phyloP scores from a whole-genome alignment of 2,329 filamentous ascomycete genomes.

The Colletotrichum sp. region DNA sequence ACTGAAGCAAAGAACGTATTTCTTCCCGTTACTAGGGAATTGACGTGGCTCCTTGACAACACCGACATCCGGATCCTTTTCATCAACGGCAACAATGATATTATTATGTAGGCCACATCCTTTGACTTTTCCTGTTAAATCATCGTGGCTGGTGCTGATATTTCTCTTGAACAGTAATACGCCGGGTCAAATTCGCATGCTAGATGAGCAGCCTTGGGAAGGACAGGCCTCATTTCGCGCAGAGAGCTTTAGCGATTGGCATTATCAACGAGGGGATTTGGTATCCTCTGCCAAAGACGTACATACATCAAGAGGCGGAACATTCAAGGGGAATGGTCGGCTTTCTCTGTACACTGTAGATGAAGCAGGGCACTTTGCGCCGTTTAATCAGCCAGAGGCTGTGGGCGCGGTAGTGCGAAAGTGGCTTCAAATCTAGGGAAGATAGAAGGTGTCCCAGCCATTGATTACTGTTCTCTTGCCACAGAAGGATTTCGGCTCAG shows the following conservation, averaged over 20 bases:
- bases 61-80: neutral
- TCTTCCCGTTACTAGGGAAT: neutral
- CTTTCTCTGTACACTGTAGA: neutral
- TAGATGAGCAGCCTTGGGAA: neutral
- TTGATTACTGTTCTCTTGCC: neutral
- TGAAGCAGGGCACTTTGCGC: neutral
- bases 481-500: no score
- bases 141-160: neutral
- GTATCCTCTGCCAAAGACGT: accelerated
- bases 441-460: accelerated
- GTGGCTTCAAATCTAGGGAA: accelerated
- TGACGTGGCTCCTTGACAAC: neutral
- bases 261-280: neutral
- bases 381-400: neutral
- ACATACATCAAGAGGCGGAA: neutral
- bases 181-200: neutral
- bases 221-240: neutral
- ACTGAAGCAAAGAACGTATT: neutral
- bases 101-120: neutral
- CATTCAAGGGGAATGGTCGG: neutral
- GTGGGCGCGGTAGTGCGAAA: neutral
- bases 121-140: neutral
- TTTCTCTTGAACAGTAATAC: neutral
- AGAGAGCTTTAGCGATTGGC: neutral
- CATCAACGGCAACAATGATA: neutral